These are phyloP conservation scores for Trypanosoma brucei DNA, from an alignment of 208 protist species.

Conservation along the genomic window DNA sequence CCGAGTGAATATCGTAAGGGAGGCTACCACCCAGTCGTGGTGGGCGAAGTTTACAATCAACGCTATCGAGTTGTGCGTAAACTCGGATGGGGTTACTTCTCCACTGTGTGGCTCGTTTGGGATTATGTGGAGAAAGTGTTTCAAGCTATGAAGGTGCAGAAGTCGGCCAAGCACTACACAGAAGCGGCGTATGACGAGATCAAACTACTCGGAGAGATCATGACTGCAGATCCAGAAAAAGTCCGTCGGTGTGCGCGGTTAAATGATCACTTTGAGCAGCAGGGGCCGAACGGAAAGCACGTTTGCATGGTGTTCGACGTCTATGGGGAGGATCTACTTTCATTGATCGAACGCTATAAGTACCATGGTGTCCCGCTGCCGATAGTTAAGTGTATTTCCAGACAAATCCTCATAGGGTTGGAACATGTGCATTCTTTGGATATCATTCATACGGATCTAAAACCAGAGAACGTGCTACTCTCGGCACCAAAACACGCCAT, in stretches of 20 bases:
- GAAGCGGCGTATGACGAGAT: constrained; percentile 84
- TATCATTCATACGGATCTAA: constrained; percentile 98
- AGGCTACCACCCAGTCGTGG: constrained; percentile 94
- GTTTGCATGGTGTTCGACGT: constrained; percentile 97
- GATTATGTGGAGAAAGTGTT: constrained; percentile 94
- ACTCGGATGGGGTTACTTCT: constrained; percentile 99
- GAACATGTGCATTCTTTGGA: constrained; percentile 92
- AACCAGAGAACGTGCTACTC: constrained; percentile 95
- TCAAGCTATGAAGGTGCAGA: constrained; percentile 83
- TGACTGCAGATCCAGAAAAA: constrained; percentile 70
- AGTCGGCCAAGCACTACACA: constrained; percentile 72
- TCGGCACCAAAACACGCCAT: constrained; percentile 80
- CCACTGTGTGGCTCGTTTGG: constrained; percentile 97
- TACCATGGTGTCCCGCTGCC: constrained; percentile 94
- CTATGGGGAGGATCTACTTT: constrained; percentile 94
- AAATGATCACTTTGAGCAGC: constrained; percentile 89
- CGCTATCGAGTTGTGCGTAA: constrained; percentile 94
- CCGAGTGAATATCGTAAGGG: constrained; percentile 88
- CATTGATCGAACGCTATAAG: constrained; percentile 94
- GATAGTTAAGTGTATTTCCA: constrained; percentile 91
- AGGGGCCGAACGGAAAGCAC: constrained; percentile 86
- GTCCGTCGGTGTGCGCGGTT: constrained; percentile 66
- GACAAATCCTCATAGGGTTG: constrained; percentile 87
- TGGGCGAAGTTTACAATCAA: constrained; percentile 92
- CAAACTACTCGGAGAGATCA: constrained; percentile 76